Evolutionary conservation across 176 grass and related monocot genomes (phyloP).

Genomic region (Paspalum vaginatum): DNA sequence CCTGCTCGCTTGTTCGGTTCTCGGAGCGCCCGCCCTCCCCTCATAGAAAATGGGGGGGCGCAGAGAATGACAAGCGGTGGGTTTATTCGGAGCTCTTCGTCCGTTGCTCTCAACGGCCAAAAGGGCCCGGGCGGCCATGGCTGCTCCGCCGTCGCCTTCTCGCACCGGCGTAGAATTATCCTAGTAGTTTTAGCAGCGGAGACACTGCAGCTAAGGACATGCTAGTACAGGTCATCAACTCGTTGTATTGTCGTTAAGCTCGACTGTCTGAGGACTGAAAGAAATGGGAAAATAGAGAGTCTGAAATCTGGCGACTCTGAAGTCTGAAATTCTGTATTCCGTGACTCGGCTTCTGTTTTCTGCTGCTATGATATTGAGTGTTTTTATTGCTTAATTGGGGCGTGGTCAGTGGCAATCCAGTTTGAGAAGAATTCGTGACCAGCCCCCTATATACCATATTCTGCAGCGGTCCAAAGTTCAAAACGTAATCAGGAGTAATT

Average conservation of each 20-base stretch:
- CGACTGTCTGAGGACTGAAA: not conserved
- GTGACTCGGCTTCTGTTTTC: not conserved
- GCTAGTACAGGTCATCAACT: not conserved
- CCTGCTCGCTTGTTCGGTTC: slow-evolving; percentile 32
- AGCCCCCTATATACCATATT: slow-evolving; percentile 9
- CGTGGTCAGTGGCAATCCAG: not conserved
- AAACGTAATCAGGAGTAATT: too few species aligned
- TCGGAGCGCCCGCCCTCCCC: slow-evolving; percentile 33
- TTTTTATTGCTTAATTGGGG: not conserved
- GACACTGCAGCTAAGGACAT: not conserved
- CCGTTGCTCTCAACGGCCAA: slow-evolving; percentile 27
- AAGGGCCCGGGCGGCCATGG: slow-evolving; percentile 32
- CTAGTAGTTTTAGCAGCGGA: not conserved
- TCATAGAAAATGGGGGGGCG: slow-evolving; percentile 27
- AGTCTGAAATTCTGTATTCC: not conserved
- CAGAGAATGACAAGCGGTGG: slow-evolving; percentile 19
- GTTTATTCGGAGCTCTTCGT: slow-evolving; percentile 32
- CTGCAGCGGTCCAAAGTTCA: not conserved
- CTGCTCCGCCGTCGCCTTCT: slow-evolving; percentile 47
- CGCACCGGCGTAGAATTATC: not conserved
- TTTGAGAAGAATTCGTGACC: not conserved
- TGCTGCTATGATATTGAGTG: not conserved
- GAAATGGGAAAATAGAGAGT: too few species aligned
- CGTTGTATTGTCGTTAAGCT: not conserved
- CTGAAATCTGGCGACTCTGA: not conserved